phyloP scores from a whole-genome alignment of 1,284 basidiomycete species.

The Mycena sp. region DNA sequence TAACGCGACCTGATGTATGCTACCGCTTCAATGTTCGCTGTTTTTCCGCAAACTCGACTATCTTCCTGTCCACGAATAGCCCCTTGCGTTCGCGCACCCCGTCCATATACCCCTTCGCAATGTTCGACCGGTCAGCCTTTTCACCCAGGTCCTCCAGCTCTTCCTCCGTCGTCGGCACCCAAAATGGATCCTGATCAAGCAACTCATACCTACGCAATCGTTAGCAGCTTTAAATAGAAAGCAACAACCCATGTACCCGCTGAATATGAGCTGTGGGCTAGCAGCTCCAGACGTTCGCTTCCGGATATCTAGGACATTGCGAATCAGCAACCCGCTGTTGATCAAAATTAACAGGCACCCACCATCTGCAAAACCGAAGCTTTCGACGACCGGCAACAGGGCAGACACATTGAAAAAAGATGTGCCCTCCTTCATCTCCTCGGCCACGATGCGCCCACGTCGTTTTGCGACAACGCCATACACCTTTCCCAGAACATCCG shows the following conservation, averaged over 20 bases:
- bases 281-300: conserved; percentile 97
- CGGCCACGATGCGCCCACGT: conserved; percentile 91
- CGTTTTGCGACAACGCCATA: conserved; percentile 95
- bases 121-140: conserved; percentile 92
- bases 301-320: conserved; percentile 83
- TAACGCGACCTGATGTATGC: no score
- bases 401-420: conserved; percentile 94
- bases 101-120: conserved; percentile 97
- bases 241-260: conserved; percentile 67
- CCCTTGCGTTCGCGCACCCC: conserved; percentile 91
- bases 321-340: conserved; percentile 14
- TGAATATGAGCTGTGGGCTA: conserved; percentile 96
- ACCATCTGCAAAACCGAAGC: conserved; percentile 98
- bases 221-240: background rate
- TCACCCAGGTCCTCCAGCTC: conserved; percentile 98
- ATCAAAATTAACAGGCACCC: conserved; percentile 31
- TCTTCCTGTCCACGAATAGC: conserved; percentile 94
- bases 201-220: conserved; percentile 67
- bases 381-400: conserved; percentile 95
- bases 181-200: conserved; percentile 95
- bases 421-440: conserved; percentile 99
- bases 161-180: conserved; percentile 98
- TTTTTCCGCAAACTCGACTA: conserved; percentile 95
- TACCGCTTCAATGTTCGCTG: conserved; percentile 94
- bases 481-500: conserved; percentile 97